phyloP scores from a whole-genome alignment of 1,284 basidiomycete species.

The Naganishia albida region DNA sequence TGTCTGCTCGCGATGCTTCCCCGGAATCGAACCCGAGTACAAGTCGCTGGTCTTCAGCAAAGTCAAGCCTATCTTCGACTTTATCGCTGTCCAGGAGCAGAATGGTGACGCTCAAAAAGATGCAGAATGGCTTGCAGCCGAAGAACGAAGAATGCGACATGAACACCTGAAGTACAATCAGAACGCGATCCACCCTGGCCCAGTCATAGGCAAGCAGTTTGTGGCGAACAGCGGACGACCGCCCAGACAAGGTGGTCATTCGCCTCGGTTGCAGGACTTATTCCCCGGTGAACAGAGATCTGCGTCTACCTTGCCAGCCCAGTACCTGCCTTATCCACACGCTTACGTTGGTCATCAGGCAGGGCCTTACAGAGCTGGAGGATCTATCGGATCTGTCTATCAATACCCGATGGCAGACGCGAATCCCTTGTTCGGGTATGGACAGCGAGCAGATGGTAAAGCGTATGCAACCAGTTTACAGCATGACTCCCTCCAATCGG shows the following conservation, averaged over 20 bases:
- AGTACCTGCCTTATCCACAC: constrained; percentile 1
- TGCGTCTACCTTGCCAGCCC: constrained; percentile 1
- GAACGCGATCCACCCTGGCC: constrained; percentile 6
- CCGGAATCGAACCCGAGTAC: constrained; percentile 34
- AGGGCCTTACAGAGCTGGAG: background rate
- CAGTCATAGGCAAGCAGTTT: constrained; percentile 26
- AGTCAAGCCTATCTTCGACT: constrained; percentile 31
- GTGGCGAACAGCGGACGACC: constrained; percentile 17
- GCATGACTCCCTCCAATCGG: background rate
- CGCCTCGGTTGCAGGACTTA: background rate
- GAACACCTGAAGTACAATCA: constrained; percentile 14
- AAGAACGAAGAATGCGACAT: constrained; percentile 28
- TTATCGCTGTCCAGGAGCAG: constrained; percentile 25
- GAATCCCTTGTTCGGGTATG: background rate
- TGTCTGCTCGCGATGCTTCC: constrained; percentile 34
- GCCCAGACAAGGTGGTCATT: background rate
- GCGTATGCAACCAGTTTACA: background rate
- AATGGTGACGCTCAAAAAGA: constrained; percentile 24
- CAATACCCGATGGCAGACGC: constrained; percentile 1
- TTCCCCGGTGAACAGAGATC: background rate
- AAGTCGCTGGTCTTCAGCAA: constrained; percentile 31
- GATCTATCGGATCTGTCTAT: background rate
- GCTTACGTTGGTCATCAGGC: background rate
- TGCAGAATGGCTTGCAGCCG: constrained; percentile 22
- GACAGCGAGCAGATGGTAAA: background rate